Base-by-base conservation (phyloP, 495 filamentous ascomycete species). In the Hypoxylon subgilvum region DNA sequence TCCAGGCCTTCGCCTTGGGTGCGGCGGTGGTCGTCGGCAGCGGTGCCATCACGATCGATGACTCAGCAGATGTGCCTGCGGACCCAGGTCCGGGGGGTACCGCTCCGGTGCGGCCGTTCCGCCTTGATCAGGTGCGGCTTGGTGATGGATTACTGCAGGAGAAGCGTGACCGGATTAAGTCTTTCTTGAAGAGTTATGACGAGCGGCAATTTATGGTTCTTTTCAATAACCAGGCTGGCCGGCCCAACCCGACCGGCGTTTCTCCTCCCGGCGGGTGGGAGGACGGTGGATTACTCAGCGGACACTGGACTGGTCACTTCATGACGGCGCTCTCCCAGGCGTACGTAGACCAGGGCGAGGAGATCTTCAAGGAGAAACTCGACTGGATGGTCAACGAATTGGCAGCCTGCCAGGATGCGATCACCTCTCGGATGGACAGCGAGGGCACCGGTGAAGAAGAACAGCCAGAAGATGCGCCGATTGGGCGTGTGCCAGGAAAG, bases 291-390 rank as follows among this genome's bases (percentile, higher is more conserved):
- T 22, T 65, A 31, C 50, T 65, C 35, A 65, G 61, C 9, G 61
- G 61, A 4, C 61, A 65, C 27, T 65, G 61, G 61, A 43, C 61
- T 0, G 61, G 61, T 16, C 61, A 65, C 23, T 65, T 54, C 32
- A 65, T 65, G 55, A 60, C 55, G 1, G 54, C 54, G n/a, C 61
- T 65, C 17, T 65, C 61, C 19, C 61, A 65, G 31, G 61, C 55
- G 3, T 65, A 60, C 35, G 55, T 48, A 36, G 61, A 65, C 16
- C 55, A 65, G 31, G 55, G 55, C 14, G 61, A 65, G 30, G 54
- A 60, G 23, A 5, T 55, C 8, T 61, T 49, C 50, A 61, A 61
- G 16, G 45, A 25, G 0, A 61, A 55, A 23, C 50, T 65, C 16
- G 61, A 65, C 44, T 65, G 61, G 61, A 65, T 65, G 55, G 38